Base-by-base conservation (phyloP, 768 basidiomycete species). In the Lentinula edodes region DNA sequence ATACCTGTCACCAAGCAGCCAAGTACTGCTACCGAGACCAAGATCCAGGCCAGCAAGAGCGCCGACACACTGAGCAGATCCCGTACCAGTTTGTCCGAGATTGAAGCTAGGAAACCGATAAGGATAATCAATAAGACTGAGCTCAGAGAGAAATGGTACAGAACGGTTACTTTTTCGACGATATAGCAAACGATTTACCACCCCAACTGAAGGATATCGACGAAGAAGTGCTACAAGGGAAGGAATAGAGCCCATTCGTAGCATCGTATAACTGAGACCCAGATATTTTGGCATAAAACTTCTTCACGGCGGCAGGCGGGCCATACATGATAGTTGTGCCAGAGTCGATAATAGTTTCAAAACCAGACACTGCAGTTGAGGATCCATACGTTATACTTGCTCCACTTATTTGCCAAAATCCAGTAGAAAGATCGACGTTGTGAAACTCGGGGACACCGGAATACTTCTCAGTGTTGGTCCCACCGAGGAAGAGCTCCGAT, bases 401-500 rank as follows among this genome's bases (percentile, higher is more conserved):
- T 0, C 66, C 61, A 5, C 61, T 62, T 20, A 68, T 64, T 61
- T 71, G 68, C 71, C 71, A 72, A 60, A 70, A 72, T 3, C 71
- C 71, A 12, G 55, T 38, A 3, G 62, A 54, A 28, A 61, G 62
- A 45, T 70, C 73, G 9, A 66, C 66, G 5, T 59, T 57, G 62
- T 66, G 61, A 56, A 72, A 82, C 34, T 75, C 76, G 63, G 80
- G 65, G 8, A 67, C 64, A 13, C 77, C 78, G 20, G 76, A 76
- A 71, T 78, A 86, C 62, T 75, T 67, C 20, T 62, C 65, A 6
- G 67, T 58, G 68, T 87, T 77, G 10, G 75, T 73, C 18, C 82
- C 85, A 16, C 85, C 85, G 54, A 87, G 70, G 62, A 71, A 79
- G 23, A 87, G 77, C 68, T 83, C 82, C 20, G 79, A 75, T 38